A percentile compares a stretch with the other conserved stretches of the same genome.
Evolutionary conservation across 345 rosid species (phyloP).

Genomic region (Gossypium ekmanianum): DNA sequence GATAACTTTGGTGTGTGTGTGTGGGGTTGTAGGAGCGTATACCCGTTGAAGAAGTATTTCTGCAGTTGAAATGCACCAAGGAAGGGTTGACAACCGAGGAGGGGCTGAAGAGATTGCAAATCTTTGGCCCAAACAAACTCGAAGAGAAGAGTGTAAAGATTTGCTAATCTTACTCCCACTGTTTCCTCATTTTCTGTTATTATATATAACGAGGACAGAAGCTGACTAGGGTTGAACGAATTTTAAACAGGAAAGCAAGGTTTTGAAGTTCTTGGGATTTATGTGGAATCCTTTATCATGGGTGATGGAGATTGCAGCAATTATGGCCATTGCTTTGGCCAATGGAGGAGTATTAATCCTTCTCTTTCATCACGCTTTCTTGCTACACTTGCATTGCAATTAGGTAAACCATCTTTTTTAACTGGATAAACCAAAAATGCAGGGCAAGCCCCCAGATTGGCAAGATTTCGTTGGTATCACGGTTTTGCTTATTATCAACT

Average conservation of each 20-base stretch:
- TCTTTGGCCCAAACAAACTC: constrained; percentile 5
- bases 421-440: neutral
- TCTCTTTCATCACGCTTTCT: neutral
- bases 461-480: constrained; percentile 2
- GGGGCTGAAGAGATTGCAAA: neutral
- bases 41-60: neutral
- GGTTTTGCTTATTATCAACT: constrained; percentile 1
- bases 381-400: neutral
- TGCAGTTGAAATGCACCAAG: neutral
- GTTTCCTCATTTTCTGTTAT: neutral
- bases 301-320: constrained; percentile 76
- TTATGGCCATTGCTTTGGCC: constrained; percentile 50
- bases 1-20: too few species aligned
- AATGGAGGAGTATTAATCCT: neutral
- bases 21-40: neutral
- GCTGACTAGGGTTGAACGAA: neutral
- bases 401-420: neutral
- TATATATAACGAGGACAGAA: neutral
- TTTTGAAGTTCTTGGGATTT: constrained; percentile 5
- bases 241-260: neutral
- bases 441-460: constrained; percentile 11
- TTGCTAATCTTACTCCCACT: neutral
- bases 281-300: constrained; percentile 20
- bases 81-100: neutral
- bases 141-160: neutral